Conservation (phyloP, 331 rosid genomes). For the Arachis monticola region DNA sequence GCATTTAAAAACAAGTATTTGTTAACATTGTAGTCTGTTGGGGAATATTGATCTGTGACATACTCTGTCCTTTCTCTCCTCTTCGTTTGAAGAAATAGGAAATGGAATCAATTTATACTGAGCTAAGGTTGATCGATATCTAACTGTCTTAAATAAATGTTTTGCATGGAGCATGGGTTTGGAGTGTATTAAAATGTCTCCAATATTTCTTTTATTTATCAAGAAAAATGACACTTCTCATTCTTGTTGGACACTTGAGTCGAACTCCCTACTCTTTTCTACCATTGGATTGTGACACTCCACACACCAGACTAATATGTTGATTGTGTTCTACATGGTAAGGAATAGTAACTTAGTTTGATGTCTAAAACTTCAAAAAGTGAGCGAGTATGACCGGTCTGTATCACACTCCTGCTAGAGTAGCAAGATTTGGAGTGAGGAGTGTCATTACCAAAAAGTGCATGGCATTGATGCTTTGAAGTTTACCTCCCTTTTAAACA, state of each 20-base stretch:
- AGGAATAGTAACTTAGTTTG: too few species aligned
- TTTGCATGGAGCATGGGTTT: conserved; percentile 22
- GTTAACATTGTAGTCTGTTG: conserved; percentile 32
- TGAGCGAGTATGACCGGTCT: neutral
- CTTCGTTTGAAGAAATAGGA: conserved; percentile 33
- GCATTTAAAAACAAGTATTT: conserved; percentile 19
- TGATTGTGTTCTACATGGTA: too few species aligned
- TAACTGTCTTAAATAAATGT: conserved; percentile 22
- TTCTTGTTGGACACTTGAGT: too few species aligned
- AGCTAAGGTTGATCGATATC: neutral
- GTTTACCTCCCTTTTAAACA: too few species aligned
- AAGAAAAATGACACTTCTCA: too few species aligned
- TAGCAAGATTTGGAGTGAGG: neutral
- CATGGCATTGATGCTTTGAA: neutral
- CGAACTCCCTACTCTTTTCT: too few species aligned
- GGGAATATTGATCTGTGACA: conserved; percentile 46
- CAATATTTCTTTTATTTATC: neutral
- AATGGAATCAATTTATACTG: conserved; percentile 27
- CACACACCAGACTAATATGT: too few species aligned
- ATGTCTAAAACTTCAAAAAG: too few species aligned
- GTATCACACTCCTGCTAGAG: neutral
- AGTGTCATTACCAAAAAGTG: neutral
- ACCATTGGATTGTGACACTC: too few species aligned
- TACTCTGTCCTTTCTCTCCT: neutral
- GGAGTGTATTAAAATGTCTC: conserved; percentile 9